These are phyloP conservation scores for Delonix regia DNA, from an alignment of 306 rosid genomes.

Conservation along the genomic window DNA sequence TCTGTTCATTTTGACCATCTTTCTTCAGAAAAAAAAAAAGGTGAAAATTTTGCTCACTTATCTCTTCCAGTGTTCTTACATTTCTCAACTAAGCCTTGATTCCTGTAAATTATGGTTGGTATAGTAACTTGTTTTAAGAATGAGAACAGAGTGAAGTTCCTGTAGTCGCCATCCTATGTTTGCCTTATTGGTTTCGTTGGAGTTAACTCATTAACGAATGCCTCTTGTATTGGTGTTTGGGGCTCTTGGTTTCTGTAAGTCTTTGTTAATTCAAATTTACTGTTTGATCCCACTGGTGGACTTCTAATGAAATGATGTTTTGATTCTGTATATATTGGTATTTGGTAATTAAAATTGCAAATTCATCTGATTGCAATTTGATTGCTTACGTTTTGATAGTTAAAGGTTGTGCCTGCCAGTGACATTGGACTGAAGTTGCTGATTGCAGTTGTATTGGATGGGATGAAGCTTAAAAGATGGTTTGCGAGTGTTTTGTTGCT, in stretches of 20 bases:
- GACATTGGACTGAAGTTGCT: slow-evolving; percentile 35
- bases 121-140: background rate
- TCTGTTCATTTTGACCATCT: background rate
- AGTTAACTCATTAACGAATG: background rate
- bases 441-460: slow-evolving; percentile 41
- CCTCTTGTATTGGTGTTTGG: background rate
- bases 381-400: slow-evolving; percentile 37
- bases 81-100: background rate
- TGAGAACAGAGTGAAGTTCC: background rate
- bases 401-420: slow-evolving; percentile 29
- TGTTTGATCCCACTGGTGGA: background rate
- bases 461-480: slow-evolving; percentile 61
- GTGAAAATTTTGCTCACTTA: background rate
- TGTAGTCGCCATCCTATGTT: background rate
- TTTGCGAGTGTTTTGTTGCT: slow-evolving; percentile 54
- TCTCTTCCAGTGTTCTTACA: background rate
- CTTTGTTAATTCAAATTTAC: background rate
- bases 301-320: background rate
- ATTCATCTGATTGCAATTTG: slow-evolving; percentile 32
- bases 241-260: background rate
- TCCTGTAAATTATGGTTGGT: background rate
- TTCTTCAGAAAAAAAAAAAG: background rate
- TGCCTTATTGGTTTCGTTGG: background rate
- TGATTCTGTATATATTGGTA: background rate
- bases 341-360: background rate